Base-by-base conservation (phyloP, 108 stramenopile genomes). In the Cyclotella baltica region DNA sequence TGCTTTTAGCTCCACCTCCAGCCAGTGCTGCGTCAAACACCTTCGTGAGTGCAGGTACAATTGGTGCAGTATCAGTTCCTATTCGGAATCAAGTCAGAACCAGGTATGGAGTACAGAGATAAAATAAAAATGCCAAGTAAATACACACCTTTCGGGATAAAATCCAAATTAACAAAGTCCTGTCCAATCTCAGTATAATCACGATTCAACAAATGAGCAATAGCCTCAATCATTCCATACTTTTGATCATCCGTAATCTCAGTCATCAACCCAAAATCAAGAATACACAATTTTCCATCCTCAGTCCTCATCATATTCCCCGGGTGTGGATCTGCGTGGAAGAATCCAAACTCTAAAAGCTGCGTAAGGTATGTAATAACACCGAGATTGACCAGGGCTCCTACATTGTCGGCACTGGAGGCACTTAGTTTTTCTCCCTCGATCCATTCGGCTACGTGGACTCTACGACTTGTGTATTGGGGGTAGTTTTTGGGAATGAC, bases 231-330 rank as follows among this genome's bases (percentile, higher is more conserved):
- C 96, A 98, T 98, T 29, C 96, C 96, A 62, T 95, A 96, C 77
- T 93, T 93, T 73, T 97, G 96, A 78, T 97, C 89, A 47, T 97
- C 96, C 2, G 96, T 95, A 16, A 98, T 74, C 67, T 97, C 89
- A 23, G 96, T 96, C 96, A 97, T 96, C n/a, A 98, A 77, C 4
- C 98, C 98, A 75, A 97, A 98, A 78, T 98, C 98, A 10, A 98
- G 75, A 70, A 98, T 97, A 22, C 89, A 90, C 20, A 98, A 85
- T 77, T 95, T 91, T 9, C 98, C 98, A 55, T 96, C 95, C 15
- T 68, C 83, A 4, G 96, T 96, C 35, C 96, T 76, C 86, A 98
- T 90, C 93, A 98, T 96, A 80, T 98, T 98, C 19, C 95, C 93
- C 30, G 80, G 80, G 56, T 84, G 86, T 20, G 59, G 59, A 31